These are phyloP conservation scores for Stygiomarasmius scandens DNA, from an alignment of 1,284 basidiomycete species.

Conservation along the genomic window DNA sequence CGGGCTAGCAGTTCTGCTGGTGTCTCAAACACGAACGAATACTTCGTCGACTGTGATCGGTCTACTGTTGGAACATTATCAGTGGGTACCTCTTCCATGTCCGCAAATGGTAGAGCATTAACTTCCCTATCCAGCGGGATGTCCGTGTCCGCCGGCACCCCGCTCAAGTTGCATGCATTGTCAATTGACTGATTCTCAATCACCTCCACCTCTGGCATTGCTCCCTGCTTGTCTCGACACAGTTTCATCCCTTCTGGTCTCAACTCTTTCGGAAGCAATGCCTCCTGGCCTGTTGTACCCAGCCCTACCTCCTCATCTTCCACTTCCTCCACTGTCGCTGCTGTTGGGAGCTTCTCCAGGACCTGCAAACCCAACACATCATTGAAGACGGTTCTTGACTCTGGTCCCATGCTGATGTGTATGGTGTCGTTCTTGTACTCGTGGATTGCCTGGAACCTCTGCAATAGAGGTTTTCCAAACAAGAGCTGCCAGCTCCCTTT, in stretches of 20 bases:
- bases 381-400: not conserved
- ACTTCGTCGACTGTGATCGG: not conserved
- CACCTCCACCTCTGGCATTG: too few species aligned
- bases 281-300: not conserved
- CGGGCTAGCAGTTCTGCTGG: not conserved
- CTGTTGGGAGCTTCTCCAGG: not conserved
- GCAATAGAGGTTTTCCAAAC: slow-evolving; percentile 33
- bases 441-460: slow-evolving; percentile 25
- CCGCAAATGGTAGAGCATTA: not conserved
- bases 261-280: not conserved
- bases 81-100: not conserved
- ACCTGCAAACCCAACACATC: not conserved
- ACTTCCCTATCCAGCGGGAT: not conserved
- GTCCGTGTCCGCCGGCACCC: not conserved
- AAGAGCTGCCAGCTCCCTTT: slow-evolving; percentile 33
- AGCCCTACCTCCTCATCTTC: not conserved
- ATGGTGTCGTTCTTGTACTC: slow-evolving; percentile 27
- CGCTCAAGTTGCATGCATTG: not conserved
- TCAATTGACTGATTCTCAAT: not conserved
- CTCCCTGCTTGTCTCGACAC: too few species aligned
- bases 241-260: not conserved
- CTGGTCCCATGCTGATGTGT: not conserved
- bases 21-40: not conserved
- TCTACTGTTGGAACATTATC: not conserved
- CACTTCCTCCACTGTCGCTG: not conserved